These are phyloP conservation scores for Toxicodendron radicans DNA, from an alignment of 345 rosid genomes.

Conservation along the genomic window DNA sequence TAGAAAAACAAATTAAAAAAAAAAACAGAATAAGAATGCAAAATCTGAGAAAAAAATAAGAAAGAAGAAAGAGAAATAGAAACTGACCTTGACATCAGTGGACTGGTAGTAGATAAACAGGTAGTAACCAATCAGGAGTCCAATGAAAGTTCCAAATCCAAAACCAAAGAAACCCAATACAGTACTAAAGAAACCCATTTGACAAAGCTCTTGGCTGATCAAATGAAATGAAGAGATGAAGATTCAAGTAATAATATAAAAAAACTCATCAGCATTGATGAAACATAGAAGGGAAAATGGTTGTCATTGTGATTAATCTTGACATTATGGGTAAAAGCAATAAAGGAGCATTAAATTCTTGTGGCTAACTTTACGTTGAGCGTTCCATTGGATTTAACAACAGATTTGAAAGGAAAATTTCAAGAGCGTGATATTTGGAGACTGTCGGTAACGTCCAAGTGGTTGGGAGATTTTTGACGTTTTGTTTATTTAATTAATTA, in stretches of 20 bases:
- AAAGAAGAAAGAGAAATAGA: not conserved
- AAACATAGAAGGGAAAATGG: not conserved
- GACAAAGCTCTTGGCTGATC: conserved; percentile 19
- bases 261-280: not conserved
- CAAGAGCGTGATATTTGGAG: conserved; percentile 42
- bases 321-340: conserved; percentile 18
- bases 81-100: conserved; percentile 65
- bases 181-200: conserved; percentile 69
- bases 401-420: conserved; percentile 36
- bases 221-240: conserved; percentile 7
- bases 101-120: conserved; percentile 73
- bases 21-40: conserved; percentile 10
- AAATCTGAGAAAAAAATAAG: not conserved
- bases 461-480: conserved; percentile 17
- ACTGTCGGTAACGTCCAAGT: conserved; percentile 40
- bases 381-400: conserved; percentile 27
- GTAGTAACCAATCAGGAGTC: conserved; percentile 68
- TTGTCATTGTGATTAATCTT: conserved; percentile 2
- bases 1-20: not conserved
- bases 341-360: conserved; percentile 25
- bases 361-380: conserved; percentile 34
- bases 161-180: conserved; percentile 67
- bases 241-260: not conserved
- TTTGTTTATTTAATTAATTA: not conserved
- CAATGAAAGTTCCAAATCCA: conserved; percentile 78